Conservation (phyloP, 176 grass and related monocot species). For the Hsuehochloa calcarea region DNA sequence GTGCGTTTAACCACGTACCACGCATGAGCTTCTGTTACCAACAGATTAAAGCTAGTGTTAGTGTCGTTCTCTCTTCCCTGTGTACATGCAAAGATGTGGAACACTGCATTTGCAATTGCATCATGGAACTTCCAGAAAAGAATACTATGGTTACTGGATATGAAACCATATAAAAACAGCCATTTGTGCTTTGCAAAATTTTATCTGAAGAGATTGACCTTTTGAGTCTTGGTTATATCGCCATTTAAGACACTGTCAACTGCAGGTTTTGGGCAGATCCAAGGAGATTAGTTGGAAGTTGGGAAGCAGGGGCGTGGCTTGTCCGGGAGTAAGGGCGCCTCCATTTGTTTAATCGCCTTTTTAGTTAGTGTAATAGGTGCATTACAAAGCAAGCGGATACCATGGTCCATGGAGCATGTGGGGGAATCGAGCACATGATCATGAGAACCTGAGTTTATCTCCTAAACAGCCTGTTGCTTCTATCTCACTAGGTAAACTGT, state of each 20-base stretch:
- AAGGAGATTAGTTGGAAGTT: slow-evolving; percentile 52
- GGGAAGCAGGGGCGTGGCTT: slow-evolving; percentile 57
- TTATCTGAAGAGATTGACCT: slow-evolving; percentile 16
- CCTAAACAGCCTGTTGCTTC: background rate
- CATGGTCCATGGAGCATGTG: slow-evolving; percentile 39
- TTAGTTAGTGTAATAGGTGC: background rate
- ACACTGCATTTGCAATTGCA: background rate
- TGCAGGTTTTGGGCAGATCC: slow-evolving; percentile 41
- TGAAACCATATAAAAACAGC: background rate
- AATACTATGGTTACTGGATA: background rate
- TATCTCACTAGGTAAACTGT: slow-evolving; percentile 30
- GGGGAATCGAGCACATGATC: slow-evolving; percentile 48
- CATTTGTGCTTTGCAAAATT: background rate
- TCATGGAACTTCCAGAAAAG: background rate
- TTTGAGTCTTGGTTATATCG: slow-evolving; percentile 8
- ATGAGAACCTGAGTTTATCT: slow-evolving; percentile 26
- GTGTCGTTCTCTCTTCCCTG: background rate
- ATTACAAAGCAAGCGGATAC: slow-evolving; percentile 39
- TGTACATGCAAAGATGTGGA: background rate
- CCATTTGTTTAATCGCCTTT: slow-evolving; percentile 37
- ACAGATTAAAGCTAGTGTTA: background rate
- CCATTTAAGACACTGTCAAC: slow-evolving; percentile 22
- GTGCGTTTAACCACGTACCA: background rate
- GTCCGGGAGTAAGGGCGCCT: slow-evolving; percentile 57
- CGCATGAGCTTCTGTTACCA: background rate